A percentile compares a stretch with the other conserved stretches of the same genome.
phyloP scores from a whole-genome alignment of 441 rosid genomes.

The Mallotus repandus region DNA sequence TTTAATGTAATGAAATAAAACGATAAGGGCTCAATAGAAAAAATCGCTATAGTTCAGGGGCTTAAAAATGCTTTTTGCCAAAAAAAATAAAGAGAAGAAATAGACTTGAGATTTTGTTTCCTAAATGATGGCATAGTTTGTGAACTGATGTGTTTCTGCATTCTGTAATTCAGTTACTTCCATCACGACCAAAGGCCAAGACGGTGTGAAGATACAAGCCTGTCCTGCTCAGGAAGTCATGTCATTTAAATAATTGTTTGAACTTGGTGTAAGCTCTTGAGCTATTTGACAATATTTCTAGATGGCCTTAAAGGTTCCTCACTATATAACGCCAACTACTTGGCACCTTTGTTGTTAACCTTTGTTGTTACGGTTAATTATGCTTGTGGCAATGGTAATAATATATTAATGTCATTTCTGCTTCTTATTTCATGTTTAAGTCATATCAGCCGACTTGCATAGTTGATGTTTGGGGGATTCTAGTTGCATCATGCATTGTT shows the following conservation, averaged over 20 bases:
- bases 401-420: background rate
- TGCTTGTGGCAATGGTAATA: slow-evolving; percentile 15
- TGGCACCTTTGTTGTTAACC: slow-evolving; percentile 12
- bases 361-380: too few species aligned
- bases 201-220: slow-evolving; percentile 42
- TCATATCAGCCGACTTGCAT: background rate
- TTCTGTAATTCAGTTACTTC: slow-evolving; percentile 65
- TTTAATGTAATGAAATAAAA: too few species aligned
- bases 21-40: too few species aligned
- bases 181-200: slow-evolving; percentile 76
- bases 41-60: too few species aligned
- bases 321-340: background rate
- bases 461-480: background rate
- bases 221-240: slow-evolving; percentile 22
- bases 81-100: background rate
- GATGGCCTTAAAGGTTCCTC: slow-evolving; percentile 13
- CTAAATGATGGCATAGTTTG: background rate
- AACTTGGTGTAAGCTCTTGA: slow-evolving; percentile 30
- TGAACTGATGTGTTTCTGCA: slow-evolving; percentile 16
- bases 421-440: background rate
- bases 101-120: background rate
- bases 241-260: slow-evolving; percentile 33
- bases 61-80: too few species aligned
- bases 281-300: slow-evolving; percentile 16
- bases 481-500: background rate